Evolutionary conservation across 2,329 filamentous ascomycete species (phyloP).

Genomic region (Neopestalotiopsis sp.): DNA sequence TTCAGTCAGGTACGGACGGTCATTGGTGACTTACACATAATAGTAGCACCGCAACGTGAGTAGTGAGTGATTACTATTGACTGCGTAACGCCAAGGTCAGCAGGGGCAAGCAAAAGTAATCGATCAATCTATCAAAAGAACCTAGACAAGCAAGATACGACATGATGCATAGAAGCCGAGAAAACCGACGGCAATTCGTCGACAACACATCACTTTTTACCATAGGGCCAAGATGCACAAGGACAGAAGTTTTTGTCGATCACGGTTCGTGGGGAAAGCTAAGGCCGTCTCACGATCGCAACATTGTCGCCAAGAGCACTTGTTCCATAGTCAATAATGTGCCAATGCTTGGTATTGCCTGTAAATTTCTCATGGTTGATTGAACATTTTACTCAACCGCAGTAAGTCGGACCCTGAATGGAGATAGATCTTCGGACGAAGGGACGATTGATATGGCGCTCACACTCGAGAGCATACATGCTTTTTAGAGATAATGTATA

Average conservation of each 20-base stretch:
- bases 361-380: conserved; percentile 13
- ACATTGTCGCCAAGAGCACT: conserved; percentile 13
- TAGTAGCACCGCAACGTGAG: not conserved
- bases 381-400: not conserved
- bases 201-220: not conserved
- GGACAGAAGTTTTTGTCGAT: not conserved
- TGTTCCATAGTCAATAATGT: not conserved
- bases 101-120: not conserved
- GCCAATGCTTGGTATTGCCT: conserved; percentile 20
- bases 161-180: not conserved
- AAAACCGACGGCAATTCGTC: not conserved
- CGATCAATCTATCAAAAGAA: too few species aligned
- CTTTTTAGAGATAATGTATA: not conserved
- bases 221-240: not conserved
- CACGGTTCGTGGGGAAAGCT: not conserved
- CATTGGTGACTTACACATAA: not conserved
- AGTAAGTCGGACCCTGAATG: not conserved
- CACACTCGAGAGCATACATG: not conserved
- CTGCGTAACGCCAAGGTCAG: not conserved
- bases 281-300: not conserved
- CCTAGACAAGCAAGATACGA: not conserved
- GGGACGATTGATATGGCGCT: not conserved
- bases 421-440: conserved; percentile 9
- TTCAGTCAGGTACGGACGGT: not conserved
- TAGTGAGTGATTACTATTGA: not conserved